These are phyloP conservation scores for Cutaneotrichosporon sp. DNA, from an alignment of 1,284 basidiomycete genomes.

Conservation along the genomic window DNA sequence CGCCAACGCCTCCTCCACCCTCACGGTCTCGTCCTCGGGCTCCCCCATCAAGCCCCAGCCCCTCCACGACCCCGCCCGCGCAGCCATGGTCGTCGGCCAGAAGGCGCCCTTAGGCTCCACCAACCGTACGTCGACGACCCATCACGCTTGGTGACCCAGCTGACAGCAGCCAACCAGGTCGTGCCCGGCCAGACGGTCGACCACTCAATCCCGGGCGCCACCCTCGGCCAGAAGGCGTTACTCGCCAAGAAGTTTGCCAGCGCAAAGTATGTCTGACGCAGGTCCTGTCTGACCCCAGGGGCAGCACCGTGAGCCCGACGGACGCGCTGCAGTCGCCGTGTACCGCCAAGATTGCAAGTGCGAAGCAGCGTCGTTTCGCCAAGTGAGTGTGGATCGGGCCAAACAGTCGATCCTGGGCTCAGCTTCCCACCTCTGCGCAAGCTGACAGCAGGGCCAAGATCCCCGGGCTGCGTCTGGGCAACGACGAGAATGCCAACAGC, in stretches of 20 bases:
- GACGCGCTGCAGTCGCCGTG: constrained; percentile 90
- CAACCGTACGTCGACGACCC: constrained; percentile 41
- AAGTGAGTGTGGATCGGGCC: no score
- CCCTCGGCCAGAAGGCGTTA: constrained; percentile 78
- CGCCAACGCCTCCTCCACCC: not conserved
- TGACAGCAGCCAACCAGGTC: constrained; percentile 45
- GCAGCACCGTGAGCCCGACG: constrained; percentile 84
- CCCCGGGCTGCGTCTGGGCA: not conserved
- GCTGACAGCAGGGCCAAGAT: constrained; percentile 3
- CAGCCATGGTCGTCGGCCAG: constrained; percentile 73
- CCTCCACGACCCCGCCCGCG: constrained; percentile 76
- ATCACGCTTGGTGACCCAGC: no score
- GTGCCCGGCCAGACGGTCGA: constrained; percentile 49
- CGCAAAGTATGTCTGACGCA: constrained; percentile 64
- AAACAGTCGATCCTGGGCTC: no score
- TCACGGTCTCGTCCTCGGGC: not conserved
- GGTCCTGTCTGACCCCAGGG: constrained; percentile 60
- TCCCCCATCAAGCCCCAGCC: constrained; percentile 54
- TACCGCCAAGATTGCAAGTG: constrained; percentile 81
- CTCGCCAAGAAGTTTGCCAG: constrained; percentile 85
- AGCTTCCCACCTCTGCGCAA: no score
- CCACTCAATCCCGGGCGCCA: constrained; percentile 32
- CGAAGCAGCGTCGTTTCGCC: constrained; percentile 86
- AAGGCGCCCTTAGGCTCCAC: constrained; percentile 74
- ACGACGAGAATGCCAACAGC: constrained; percentile 1